Evolutionary conservation across 164 flowering plant species (phyloP).

Genomic region (Piper longum): DNA sequence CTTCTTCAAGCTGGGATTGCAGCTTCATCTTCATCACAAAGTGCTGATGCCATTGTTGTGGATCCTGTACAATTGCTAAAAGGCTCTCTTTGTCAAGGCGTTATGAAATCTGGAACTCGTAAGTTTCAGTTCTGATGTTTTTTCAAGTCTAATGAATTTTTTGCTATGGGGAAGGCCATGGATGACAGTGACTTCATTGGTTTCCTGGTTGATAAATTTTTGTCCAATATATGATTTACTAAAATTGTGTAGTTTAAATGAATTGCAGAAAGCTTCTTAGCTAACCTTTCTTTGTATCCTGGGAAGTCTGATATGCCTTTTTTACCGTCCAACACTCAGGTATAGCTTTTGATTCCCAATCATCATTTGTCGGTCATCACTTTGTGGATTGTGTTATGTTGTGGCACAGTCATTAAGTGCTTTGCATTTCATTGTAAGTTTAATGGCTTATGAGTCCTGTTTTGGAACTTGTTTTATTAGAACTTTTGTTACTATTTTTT

Average conservation of each 20-base stretch:
- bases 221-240: neutral
- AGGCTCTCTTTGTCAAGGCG: constrained; percentile 58
- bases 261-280: constrained; percentile 78
- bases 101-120: constrained; percentile 70
- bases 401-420: too few species aligned
- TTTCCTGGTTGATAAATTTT: neutral
- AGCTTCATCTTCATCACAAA: constrained; percentile 30
- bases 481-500: too few species aligned
- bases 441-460: too few species aligned
- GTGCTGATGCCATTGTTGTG: constrained; percentile 35
- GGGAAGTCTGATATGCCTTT: constrained; percentile 87
- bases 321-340: constrained; percentile 88
- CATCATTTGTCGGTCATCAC: neutral
- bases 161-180: neutral
- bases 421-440: too few species aligned
- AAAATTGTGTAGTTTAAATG: too few species aligned
- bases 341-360: constrained; percentile 6
- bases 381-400: too few species aligned
- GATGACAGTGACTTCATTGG: neutral
- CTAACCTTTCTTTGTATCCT: constrained; percentile 86
- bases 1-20: constrained; percentile 75
- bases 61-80: constrained; percentile 50
- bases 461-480: too few species aligned
- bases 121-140: constrained; percentile 11
- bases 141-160: neutral